Conservation (phyloP, 192 early-diverging fungal species). For the Mortierella alpina region DNA sequence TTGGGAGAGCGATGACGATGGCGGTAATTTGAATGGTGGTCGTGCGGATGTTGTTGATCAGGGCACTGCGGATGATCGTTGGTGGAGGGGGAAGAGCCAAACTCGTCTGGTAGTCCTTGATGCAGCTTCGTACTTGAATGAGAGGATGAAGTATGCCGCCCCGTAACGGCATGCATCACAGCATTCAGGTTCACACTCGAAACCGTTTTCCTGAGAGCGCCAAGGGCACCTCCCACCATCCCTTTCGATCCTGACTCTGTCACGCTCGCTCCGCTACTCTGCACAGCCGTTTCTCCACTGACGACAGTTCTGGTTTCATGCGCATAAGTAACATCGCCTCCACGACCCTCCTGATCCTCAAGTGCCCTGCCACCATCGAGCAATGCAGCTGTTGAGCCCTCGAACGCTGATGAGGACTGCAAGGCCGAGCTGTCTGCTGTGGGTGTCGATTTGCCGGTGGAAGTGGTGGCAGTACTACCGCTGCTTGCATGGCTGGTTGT, state of each 20-base stretch:
- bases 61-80: too few species aligned
- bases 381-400: conserved; percentile 29
- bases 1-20: background rate
- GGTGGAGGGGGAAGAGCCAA: background rate
- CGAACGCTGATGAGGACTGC: conserved; percentile 7
- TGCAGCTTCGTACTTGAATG: background rate
- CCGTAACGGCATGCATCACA: conserved; percentile 1
- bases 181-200: conserved; percentile 12
- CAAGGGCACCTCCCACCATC: conserved; percentile 17
- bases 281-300: conserved; percentile 7
- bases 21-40: background rate
- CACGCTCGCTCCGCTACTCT: conserved; percentile 17
- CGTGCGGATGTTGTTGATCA: background rate
- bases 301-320: background rate
- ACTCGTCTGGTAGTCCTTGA: background rate
- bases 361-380: conserved; percentile 5
- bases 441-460: background rate
- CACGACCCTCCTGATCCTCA: background rate
- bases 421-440: background rate
- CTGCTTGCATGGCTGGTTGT: background rate
- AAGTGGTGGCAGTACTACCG: background rate
- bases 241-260: background rate
- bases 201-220: conserved; percentile 27
- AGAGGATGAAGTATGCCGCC: background rate
- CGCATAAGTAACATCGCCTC: background rate